Conservation (phyloP, 1,284 basidiomycete genomes). For the Sporisorium scitamineum region DNA sequence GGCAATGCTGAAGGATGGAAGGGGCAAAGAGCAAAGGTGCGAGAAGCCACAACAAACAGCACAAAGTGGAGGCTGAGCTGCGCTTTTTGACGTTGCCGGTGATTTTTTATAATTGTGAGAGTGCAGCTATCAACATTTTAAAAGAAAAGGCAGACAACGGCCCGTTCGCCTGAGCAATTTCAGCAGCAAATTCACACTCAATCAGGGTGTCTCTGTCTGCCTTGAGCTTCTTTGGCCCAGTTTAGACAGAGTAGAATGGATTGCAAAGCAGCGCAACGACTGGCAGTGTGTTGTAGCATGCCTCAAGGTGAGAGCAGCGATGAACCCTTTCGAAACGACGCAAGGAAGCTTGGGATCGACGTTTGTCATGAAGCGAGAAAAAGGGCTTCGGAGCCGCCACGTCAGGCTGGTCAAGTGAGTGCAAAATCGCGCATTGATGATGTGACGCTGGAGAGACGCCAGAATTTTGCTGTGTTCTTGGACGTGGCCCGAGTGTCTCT, state of each 20-base stretch:
- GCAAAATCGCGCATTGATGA: slow-evolving; percentile 2
- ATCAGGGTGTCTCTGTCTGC: too few species aligned
- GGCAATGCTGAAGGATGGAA: too few species aligned
- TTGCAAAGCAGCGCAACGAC: not conserved
- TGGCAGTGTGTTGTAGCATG: not conserved
- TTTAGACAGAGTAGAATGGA: not conserved
- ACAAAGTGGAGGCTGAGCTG: slow-evolving; percentile 46
- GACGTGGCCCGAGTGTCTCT: slow-evolving; percentile 15
- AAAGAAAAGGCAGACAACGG: not conserved
- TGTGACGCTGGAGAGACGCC: slow-evolving; percentile 1
- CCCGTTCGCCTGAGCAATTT: not conserved
- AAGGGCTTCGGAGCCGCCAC: slow-evolving; percentile 17
- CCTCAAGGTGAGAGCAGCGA: not conserved
- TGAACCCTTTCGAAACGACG: not conserved
- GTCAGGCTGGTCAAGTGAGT: slow-evolving; percentile 13
- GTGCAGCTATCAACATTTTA: not conserved
- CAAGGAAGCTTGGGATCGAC: not conserved
- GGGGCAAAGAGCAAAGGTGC: not conserved
- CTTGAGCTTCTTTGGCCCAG: not conserved
- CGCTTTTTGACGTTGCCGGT: not conserved
- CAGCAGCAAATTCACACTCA: not conserved
- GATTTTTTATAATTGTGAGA: not conserved
- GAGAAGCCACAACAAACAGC: not conserved
- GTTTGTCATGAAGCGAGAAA: not conserved
- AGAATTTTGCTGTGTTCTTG: slow-evolving; percentile 6